Evolutionary conservation across 352 stramenopile genomes (phyloP).

Genomic region (Phytophthora capsici): DNA sequence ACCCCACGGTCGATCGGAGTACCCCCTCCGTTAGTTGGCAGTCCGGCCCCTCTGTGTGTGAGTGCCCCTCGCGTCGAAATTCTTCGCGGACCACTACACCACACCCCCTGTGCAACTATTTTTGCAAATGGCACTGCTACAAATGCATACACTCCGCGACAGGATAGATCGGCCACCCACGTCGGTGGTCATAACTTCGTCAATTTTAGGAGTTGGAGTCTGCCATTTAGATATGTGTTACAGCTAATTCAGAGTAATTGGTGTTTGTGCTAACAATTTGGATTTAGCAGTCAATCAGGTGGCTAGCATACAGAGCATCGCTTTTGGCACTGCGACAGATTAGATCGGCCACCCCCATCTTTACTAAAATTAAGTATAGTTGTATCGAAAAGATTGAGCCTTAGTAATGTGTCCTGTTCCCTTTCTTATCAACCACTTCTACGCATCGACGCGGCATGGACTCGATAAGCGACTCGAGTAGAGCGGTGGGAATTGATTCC

Average conservation of each 20-base stretch:
- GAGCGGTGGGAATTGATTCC: background rate
- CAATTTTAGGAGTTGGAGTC: slow-evolving; percentile 1
- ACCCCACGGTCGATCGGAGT: too few species aligned
- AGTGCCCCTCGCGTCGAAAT: too few species aligned
- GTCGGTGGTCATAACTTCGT: background rate
- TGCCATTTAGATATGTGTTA: slow-evolving; percentile 6
- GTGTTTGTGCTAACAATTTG: slow-evolving; percentile 7
- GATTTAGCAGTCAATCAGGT: background rate
- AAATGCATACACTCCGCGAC: background rate
- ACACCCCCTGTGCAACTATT: too few species aligned
- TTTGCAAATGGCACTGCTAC: too few species aligned
- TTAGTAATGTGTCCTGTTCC: slow-evolving; percentile 28
- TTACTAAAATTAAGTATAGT: background rate
- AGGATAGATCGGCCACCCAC: background rate
- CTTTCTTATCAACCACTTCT: slow-evolving; percentile 20
- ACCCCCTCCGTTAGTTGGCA: too few species aligned
- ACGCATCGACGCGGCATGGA: slow-evolving; percentile 18
- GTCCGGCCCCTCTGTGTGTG: too few species aligned
- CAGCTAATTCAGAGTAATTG: background rate
- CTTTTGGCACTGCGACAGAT: background rate
- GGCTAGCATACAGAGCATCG: slow-evolving; percentile 7
- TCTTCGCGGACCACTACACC: too few species aligned
- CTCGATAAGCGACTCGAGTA: slow-evolving; percentile 9
- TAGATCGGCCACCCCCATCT: background rate
- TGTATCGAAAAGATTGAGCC: slow-evolving; percentile 1